Conservation (phyloP, 2,329 filamentous ascomycete species). For the Capronia coronata region DNA sequence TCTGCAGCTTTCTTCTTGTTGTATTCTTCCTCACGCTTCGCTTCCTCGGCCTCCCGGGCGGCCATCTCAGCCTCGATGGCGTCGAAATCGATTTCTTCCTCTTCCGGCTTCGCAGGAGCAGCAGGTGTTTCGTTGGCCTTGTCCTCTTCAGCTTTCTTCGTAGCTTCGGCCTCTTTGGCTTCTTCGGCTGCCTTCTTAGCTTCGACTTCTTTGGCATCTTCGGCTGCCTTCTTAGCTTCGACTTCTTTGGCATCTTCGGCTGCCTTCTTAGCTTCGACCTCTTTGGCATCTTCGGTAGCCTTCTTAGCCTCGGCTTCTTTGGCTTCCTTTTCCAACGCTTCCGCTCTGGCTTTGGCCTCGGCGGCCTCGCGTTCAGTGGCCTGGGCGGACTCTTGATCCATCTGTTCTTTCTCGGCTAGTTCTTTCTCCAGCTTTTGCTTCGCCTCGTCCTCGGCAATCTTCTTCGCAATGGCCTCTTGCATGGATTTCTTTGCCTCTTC, state of each 20-base stretch:
- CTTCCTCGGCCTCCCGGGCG: constrained; percentile 43
- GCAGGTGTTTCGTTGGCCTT: constrained; percentile 10
- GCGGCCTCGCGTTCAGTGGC: constrained; percentile 31
- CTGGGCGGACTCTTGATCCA: constrained; percentile 41
- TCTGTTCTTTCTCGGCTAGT: constrained; percentile 27
- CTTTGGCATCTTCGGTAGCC: constrained; percentile 29
- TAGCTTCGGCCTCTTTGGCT: constrained; percentile 24
- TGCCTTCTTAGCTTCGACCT: constrained; percentile 31
- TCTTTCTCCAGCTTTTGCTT: constrained; percentile 35
- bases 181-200: constrained; percentile 23
- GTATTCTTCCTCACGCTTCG: constrained; percentile 41
- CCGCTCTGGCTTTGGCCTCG: constrained; percentile 23
- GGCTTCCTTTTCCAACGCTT: constrained; percentile 30
- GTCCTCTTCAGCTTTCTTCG: constrained; percentile 18
- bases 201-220: constrained; percentile 33
- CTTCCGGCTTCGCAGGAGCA: constrained; percentile 30
- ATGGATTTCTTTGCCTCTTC: constrained; percentile 80
- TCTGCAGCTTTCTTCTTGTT: constrained; percentile 74
- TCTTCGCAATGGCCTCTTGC: constrained; percentile 46
- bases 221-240: constrained; percentile 23
- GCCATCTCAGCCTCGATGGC: constrained; percentile 44
- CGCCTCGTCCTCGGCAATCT: constrained; percentile 48
- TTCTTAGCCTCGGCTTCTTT: constrained; percentile 27
- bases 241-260: constrained; percentile 33
- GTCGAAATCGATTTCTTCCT: constrained; percentile 42